Evolutionary conservation across 768 basidiomycete genomes (phyloP), one percentile per base, ranked within the genome.

Genomic region (Lactarius psammicola): DNA sequence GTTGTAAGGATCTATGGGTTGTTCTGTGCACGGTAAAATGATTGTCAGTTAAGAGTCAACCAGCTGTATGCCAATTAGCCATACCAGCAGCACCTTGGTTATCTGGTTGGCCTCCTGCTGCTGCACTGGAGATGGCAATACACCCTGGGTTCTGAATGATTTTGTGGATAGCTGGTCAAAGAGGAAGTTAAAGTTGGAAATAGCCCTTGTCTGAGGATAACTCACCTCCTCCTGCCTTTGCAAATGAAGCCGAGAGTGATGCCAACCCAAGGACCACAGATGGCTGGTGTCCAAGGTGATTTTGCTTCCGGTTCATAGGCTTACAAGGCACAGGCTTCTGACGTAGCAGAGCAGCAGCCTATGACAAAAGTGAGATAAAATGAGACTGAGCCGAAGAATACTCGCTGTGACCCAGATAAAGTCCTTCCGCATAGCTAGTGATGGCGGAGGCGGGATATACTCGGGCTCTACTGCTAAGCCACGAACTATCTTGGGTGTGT

Each of bases 111-210:
- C 67, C 67, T 4, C 68, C 68, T 40, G 23, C 30, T 36, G 60
- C 59, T 26, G 68, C 68, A 59, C 68, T 68, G 8, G 65, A 68
- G 26, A 68, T 13, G 20, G 56, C 68, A 31, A 68, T 62, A 53
- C 49, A 42, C 13, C 65, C 65, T 53, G 51, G 51, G 4, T 51
- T 44, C 46, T 68, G 68, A 7, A 61, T 49, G 2, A 67, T 28
- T 31, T 58, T 66, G 34, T 62, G 67, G 38, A 68, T 55, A 4
- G 68, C 68, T 68, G 11, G 26, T 54, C 2, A 60, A n/a, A 40
- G 11, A 10, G 17, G 17, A 49, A 26, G 26, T 63, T 23, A 54
- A 26, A 8, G 26, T 28, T 1, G 10, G 18, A 28, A 23, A 2
- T 26, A 53, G 46, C 13, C 26, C 34, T 18, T 18, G 36, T 2